Evolutionary conservation across 2,329 filamentous ascomycete species (phyloP), one percentile per base, ranked within the genome.

Genomic region (Aspergillus uvarum): DNA sequence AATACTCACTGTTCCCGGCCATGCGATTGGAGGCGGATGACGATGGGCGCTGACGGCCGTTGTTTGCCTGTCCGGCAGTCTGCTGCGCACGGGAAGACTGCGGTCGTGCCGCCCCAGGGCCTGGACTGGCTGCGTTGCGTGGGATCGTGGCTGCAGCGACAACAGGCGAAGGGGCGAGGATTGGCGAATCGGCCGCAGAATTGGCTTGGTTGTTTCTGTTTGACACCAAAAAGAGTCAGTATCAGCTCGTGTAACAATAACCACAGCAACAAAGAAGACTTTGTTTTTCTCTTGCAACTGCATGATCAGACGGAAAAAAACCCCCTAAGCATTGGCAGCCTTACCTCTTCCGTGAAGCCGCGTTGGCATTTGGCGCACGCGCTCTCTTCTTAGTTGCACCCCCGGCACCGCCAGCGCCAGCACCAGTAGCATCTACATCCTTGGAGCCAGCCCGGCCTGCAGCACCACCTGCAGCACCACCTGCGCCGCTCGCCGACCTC

Each of bases 111-210:
- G 77, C 77, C 53, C 77, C 75, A 6, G 87, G 87, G 8, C 82
- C 85, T 29, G 89, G 89, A 47, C 88, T 90, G 56, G 80, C 56
- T 74, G 76, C 65, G 77, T 81, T 79, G 66, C 92, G 90, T 26
- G 86, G 83, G 47, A 76, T 67, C 59, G 77, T 76, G 60, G 91
- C 85, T n/a, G 83, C 84, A 52, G 86, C 84, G 51, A 90, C 81
- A 51, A 92, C 83, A 19, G 91, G 91, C 1, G 92, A 94, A 1
- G 91, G 89, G n/a, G 87, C 85, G 64, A 89, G 80, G 2, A 87
- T 88, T 19, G 90, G 87, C 1, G 91, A 90, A 68, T 87, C 84
- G 60, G 81, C 83, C 26, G 80, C 78, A 63, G 79, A 74, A 67
- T 74, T 81, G 66, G 75, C 76, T 63, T 81, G 78, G 66, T 80